These are phyloP conservation scores for Dendrobium officinale DNA, from an alignment of 106 monocot genomes.

Conservation along the genomic window DNA sequence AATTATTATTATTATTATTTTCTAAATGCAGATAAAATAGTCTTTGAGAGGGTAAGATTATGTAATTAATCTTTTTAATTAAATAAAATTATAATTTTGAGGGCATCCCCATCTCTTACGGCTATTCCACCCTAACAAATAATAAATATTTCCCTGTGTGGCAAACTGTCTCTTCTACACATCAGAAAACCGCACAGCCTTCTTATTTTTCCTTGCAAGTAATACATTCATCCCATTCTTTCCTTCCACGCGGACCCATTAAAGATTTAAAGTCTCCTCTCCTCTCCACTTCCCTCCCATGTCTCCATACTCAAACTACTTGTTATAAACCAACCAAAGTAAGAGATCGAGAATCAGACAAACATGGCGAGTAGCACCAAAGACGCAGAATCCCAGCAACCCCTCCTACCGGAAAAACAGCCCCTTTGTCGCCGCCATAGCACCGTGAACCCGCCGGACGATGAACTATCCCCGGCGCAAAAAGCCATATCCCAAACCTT, in stretches of 20 bases:
- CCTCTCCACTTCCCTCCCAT: too few species aligned
- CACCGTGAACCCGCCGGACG: not conserved
- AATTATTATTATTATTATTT: too few species aligned
- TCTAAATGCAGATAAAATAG: too few species aligned
- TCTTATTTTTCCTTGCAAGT: not conserved
- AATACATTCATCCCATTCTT: not conserved
- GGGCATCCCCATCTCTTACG: too few species aligned
- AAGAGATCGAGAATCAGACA: too few species aligned
- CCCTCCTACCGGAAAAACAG: not conserved
- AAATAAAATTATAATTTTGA: too few species aligned
- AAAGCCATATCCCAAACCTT: constrained; percentile 25
- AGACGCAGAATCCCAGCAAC: constrained; percentile 17
- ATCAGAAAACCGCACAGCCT: not conserved
- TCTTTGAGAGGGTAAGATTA: too few species aligned
- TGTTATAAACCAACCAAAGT: not conserved
- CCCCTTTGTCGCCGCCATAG: not conserved
- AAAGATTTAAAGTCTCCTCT: not conserved
- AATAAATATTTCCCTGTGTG: too few species aligned
- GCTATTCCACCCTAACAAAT: too few species aligned
- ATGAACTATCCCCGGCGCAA: not conserved
- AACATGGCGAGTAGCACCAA: not conserved
- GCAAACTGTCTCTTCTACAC: too few species aligned
- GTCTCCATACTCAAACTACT: not conserved
- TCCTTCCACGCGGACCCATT: not conserved
- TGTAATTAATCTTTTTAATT: too few species aligned